Conservation (phyloP, 345 rosid species). For the Citrus trifoliata region DNA sequence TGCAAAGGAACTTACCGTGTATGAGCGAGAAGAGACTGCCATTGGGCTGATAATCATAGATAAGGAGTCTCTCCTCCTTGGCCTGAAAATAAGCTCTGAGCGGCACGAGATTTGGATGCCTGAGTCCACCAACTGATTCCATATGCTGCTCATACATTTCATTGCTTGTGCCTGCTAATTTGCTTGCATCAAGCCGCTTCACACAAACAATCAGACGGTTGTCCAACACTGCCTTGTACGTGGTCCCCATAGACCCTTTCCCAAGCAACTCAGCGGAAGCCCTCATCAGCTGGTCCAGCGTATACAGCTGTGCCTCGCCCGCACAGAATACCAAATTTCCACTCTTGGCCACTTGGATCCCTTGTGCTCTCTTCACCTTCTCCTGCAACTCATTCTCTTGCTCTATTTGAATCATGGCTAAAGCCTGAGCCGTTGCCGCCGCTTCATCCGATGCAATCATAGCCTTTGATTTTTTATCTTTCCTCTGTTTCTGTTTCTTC, state of each 20-base stretch:
- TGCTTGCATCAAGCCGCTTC: conserved; percentile 72
- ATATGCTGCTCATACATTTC: conserved; percentile 76
- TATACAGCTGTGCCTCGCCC: conserved; percentile 75
- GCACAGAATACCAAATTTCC: conserved; percentile 82
- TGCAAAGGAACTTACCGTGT: conserved; percentile 49
- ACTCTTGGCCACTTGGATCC: conserved; percentile 65
- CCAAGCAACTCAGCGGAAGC: conserved; percentile 95
- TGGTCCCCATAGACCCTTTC: conserved; percentile 69
- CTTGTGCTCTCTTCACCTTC: conserved; percentile 70
- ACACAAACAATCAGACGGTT: conserved; percentile 72
- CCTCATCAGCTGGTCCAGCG: conserved; percentile 93
- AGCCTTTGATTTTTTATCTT: conserved; percentile 24
- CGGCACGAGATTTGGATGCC: conserved; percentile 93
- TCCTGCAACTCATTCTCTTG: conserved; percentile 76
- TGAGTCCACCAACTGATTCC: conserved; percentile 92
- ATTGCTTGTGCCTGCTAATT: conserved; percentile 49
- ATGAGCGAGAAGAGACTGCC: conserved; percentile 87
- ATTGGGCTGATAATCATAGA: conserved; percentile 87
- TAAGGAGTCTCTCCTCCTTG: conserved; percentile 70
- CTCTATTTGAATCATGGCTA: conserved; percentile 60
- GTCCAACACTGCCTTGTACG: conserved; percentile 85
- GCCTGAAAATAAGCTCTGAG: conserved; percentile 86
- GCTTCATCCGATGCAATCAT: conserved; percentile 28
- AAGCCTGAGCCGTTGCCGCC: conserved; percentile 45
- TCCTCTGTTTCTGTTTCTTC: conserved; percentile 50